Evolutionary conservation across 2,329 filamentous ascomycete genomes (phyloP), one percentile per base, ranked within the genome.

Genomic region (Davidsoniella virescens): DNA sequence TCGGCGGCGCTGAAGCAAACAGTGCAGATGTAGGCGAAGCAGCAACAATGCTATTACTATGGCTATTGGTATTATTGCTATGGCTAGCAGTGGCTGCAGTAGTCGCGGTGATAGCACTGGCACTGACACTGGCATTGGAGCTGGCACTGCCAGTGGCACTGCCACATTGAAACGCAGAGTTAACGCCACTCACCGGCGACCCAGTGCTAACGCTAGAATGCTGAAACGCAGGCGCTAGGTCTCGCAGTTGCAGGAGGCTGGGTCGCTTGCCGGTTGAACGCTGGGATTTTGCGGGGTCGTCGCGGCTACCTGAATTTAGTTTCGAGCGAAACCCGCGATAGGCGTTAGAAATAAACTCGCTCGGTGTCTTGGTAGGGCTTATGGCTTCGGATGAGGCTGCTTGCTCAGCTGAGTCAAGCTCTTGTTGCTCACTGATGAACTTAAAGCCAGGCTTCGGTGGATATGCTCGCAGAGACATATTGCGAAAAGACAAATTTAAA

Each of bases 331-430:
- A 64, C 54, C 70, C 70, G 55, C 71, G 70, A 58, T 73, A 72
- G 56, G 73, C 69, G 56, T 69, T 69, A 43, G 70, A 69, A 49
- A 75, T 58, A 52, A 73, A 61, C 49, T 75, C 70, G 54, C 70
- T 65, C 18, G 68, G 57, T 0, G 69, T 66, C 59, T 67, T 62
- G 55, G 57, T 39, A 53, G 59, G 54, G 41, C 37, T 41, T 41
- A 4, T 16, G n/a, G n/a, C 37, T 39, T 39, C 12, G 37, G 37
- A 39, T 39, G 37, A 39, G 37, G 7, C 18, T 41, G 39, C n/a
- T 41, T 41, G 29, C 29, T 33, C 5, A 9, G 9, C 8, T 12
- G 29, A 1, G 29, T 12, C 2, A 2, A 12, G 8, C 29, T 33
- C 29, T 33, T 12, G 29, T 1, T 33, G 29, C 10, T 33, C 29